Evolutionary conservation across 371 early-diverging fungal species (phyloP), one percentile per base, ranked within the genome.

Genomic region (Nosema muscidifuracis): DNA sequence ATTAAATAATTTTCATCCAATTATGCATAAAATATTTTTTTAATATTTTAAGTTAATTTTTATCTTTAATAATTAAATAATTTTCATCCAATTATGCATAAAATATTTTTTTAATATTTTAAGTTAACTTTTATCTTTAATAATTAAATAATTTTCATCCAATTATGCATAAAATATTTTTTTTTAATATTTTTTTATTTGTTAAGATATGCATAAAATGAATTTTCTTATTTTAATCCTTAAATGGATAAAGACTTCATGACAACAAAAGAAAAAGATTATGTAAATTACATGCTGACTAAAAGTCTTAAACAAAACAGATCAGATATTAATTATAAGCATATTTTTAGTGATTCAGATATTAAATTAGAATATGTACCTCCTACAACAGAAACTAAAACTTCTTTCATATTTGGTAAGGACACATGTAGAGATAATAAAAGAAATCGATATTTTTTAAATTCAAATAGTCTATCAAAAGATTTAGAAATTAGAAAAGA

Each of bases 231-330:
- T 47, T 47, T 47, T 47, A 7, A 3, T 47, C 50, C 50, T 47
- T 20, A 47, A 47, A 53, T 53, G 55, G 24, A 12, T n/a, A 50
- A 42, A 24, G 34, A 61, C 40, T 69, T 70, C 34, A 75, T 75
- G 75, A 75, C 75, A 12, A 16, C 26, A 2, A 67, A 69, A 40
- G 75, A 75, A 20, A 75, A 69, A 56, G 71, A 71, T 16, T 75
- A 75, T 44, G 75, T 75, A 26, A 36, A 34, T 30, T 40, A 69
- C 15, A 50, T 73, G 2, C 47, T 75, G 1, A 42, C 33, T 18
- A 60, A 50, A 74, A 66, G 51, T 36, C 18, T 42, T 16, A 28
- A 42, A 42, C 30, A 56, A 26, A 55, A 42, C n/a, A 42, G 36
- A 20, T 47, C 36, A 1, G 56, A 57, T 43, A 56, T 71, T 6